These are phyloP conservation scores for Saposhnikovia divaricata DNA, from an alignment of 129 eudicot genomes.

Conservation along the genomic window DNA sequence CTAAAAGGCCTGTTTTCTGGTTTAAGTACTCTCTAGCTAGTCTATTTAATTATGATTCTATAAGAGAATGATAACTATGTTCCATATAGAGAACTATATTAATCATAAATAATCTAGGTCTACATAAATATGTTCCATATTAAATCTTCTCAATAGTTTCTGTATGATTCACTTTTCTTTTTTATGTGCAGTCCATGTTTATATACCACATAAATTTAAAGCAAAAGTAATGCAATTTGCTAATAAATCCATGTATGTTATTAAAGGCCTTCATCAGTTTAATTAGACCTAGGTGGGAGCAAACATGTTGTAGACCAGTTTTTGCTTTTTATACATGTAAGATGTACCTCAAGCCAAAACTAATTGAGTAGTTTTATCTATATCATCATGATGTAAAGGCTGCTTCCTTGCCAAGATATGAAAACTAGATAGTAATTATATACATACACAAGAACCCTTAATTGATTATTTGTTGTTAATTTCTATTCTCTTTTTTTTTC, in stretches of 20 bases:
- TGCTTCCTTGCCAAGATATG: slow-evolving; percentile 22
- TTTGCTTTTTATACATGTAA: not conserved
- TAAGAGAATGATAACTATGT: no score
- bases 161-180: not conserved
- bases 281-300: slow-evolving; percentile 9
- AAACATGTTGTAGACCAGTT: not conserved
- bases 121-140: not conserved
- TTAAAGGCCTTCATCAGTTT: not conserved
- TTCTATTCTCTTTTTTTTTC: not conserved
- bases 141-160: not conserved
- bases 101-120: no score
- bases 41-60: no score
- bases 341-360: slow-evolving; percentile 40
- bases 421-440: not conserved
- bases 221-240: not conserved
- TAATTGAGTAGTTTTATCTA: slow-evolving; percentile 54
- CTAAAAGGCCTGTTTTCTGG: no score
- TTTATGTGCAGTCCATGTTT: not conserved
- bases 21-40: no score
- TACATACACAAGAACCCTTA: not conserved
- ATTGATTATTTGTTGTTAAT: not conserved
- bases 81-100: no score
- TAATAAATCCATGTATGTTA: not conserved
- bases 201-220: not conserved
- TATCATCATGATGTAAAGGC: slow-evolving; percentile 26